Evolutionary conservation across 2,329 filamentous ascomycete species (phyloP).

Genomic region (Trichoderma koningiopsis): DNA sequence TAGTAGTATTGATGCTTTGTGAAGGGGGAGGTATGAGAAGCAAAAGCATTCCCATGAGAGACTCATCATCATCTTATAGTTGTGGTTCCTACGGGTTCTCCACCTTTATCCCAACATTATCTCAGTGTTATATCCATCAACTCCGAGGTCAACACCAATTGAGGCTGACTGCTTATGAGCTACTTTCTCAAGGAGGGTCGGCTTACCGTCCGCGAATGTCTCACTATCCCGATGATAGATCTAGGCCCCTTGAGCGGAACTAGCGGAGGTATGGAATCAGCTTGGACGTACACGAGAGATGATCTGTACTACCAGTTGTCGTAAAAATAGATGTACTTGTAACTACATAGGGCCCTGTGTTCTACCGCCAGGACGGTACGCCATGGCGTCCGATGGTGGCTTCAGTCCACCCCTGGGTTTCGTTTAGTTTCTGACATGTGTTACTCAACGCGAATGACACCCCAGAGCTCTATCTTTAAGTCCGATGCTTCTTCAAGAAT

Average conservation of each 20-base stretch:
- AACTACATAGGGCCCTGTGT: not conserved
- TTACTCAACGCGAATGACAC: not conserved
- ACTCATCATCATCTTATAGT: not conserved
- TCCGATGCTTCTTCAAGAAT: not conserved
- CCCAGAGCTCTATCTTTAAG: not conserved
- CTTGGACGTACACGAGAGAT: not conserved
- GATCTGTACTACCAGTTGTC: not conserved
- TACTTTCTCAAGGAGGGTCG: not conserved
- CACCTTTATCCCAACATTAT: not conserved
- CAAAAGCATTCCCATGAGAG: not conserved
- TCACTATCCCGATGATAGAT: not conserved
- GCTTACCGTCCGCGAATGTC: not conserved
- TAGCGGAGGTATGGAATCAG: not conserved
- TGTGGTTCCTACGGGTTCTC: not conserved
- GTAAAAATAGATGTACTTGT: not conserved
- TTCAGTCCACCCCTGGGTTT: not conserved
- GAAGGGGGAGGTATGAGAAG: not conserved
- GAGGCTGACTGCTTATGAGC: slow-evolving; percentile 4
- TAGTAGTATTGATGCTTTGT: not conserved
- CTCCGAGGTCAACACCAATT: not conserved
- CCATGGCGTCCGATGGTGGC: not conserved
- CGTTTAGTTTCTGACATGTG: not conserved
- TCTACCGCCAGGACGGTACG: not conserved
- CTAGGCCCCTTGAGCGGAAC: not conserved
- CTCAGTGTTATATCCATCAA: not conserved